Base-by-base conservation (phyloP, 2,329 filamentous ascomycete genomes). In the Neophaeococcomyces aloes region DNA sequence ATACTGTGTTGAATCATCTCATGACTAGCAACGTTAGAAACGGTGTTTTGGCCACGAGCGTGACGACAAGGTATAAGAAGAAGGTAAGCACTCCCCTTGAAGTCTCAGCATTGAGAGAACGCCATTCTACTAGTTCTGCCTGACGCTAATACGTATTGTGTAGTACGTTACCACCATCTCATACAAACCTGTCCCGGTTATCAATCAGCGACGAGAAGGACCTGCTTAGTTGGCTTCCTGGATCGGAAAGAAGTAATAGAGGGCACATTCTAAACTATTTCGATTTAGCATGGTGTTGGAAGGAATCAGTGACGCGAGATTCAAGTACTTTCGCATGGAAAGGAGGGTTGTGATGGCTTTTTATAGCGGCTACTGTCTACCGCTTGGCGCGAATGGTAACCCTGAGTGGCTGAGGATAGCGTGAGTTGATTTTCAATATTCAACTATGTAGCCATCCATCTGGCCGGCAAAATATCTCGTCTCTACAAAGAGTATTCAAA, bases 11-110 rank as follows among this genome's bases (percentile, higher is more conserved):
- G 50, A 98, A 98, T 55, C 91, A 98, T 63, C 70, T 98, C 54
- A 89, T 89, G 38, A 98, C 91, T 2, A 96, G 89, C 64, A 95
- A 88, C 63, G 98, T 98, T 64, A 95, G 94, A 69, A 87, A 94
- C 54, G 88, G 89, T 50, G 85, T 96, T 19, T 72, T 98, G 52
- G 91, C 91, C 27, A 93, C 94, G 4, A 95, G 88, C 58, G 89
- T 86, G 11, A 98, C 91, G 4, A 98, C 91, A n/a, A 76, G 91
- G 62, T 98, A 96, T 64, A 93, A 87, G 68, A 82, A 85, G 65
- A 98, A 98, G 62, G 66, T 68, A 55, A 47, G 57, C 48, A 29
- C 23, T 32, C 37, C 10, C 10, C 21, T 14, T 38, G 34, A 36
- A 45, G 36, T 25, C 38, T n/a, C n/a, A n/a, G n/a, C n/a, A n/a